Evolutionary conservation across 2,329 filamentous ascomycete genomes (phyloP).

Genomic region (Monosporascus ibericus): DNA sequence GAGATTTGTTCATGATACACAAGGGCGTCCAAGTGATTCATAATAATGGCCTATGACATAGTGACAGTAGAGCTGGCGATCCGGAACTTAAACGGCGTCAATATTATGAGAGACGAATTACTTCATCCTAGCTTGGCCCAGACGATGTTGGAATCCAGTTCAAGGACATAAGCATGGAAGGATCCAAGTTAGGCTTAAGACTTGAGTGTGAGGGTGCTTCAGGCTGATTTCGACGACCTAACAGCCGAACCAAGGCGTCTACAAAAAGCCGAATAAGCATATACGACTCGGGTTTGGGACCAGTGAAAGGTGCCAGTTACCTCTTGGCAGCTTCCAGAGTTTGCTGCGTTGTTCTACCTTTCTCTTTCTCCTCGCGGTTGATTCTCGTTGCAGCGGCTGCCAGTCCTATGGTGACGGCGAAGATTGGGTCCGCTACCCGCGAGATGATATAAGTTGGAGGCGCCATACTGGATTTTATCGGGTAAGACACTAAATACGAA

Average conservation of each 20-base stretch:
- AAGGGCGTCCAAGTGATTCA: no score
- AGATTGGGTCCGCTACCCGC: conserved; percentile 52
- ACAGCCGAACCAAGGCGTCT: conserved; percentile 2
- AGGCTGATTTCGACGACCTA: not conserved
- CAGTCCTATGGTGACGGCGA: conserved; percentile 50
- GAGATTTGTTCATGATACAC: no score
- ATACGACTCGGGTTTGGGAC: not conserved
- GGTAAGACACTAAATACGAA: no score
- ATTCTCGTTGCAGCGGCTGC: conserved; percentile 51
- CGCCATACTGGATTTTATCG: conserved; percentile 33
- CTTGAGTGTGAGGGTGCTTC: not conserved
- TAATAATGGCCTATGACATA: no score
- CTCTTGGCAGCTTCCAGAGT: conserved; percentile 42
- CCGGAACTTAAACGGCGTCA: no score
- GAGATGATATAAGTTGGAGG: conserved; percentile 55
- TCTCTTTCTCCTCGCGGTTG: conserved; percentile 54
- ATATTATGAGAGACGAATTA: no score
- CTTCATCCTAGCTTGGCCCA: no score
- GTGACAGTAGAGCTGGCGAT: no score
- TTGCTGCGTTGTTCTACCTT: conserved; percentile 46
- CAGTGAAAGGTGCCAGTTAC: conserved; percentile 22
- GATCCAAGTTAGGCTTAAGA: no score
- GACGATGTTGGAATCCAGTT: not conserved
- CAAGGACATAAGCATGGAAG: not conserved
- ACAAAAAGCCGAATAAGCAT: not conserved